Percentiles rank a stretch among this genome's conserved stretches.
These are phyloP conservation scores for Mitragyna speciosa DNA, from an alignment of 257 asterid genomes.

Conservation along the genomic window DNA sequence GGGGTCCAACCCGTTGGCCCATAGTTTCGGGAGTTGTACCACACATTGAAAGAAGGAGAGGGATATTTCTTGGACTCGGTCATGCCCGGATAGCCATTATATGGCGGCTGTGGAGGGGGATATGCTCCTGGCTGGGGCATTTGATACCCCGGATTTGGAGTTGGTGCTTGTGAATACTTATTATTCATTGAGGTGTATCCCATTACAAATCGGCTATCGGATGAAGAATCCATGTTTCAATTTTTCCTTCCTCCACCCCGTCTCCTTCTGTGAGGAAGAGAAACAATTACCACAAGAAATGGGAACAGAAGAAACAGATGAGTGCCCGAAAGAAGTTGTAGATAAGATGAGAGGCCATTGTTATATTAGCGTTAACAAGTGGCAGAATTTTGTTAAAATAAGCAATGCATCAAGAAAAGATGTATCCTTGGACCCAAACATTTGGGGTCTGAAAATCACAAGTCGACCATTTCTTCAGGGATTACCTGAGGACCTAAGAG, in stretches of 20 bases:
- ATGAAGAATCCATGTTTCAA: constrained; percentile 26
- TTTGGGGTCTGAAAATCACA: not conserved
- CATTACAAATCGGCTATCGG: constrained; percentile 20
- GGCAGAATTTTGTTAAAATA: not conserved
- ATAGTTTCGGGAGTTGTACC: not conserved
- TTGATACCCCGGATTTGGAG: constrained; percentile 17
- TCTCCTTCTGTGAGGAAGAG: not conserved
- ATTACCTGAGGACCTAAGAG: not conserved
- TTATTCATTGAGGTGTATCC: constrained; percentile 42
- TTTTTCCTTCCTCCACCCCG: constrained; percentile 17
- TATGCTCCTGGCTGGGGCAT: constrained; percentile 4
- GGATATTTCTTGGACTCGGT: not conserved
- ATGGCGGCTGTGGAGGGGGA: not conserved
- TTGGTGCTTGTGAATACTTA: not conserved
- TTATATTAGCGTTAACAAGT: not conserved
- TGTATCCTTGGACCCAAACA: not conserved
- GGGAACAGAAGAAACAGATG: not conserved
- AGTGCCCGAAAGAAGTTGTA: not conserved
- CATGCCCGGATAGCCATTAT: not conserved
- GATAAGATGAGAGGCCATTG: not conserved
- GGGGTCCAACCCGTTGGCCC: constrained; percentile 12
- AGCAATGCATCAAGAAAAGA: not conserved
- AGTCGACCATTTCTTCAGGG: constrained; percentile 7
- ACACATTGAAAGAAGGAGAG: constrained; percentile 14
- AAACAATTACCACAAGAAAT: not conserved